Percentiles rank a stretch among this genome's conserved stretches.
phyloP scores from a whole-genome alignment of 495 filamentous ascomycete genomes.

The Penicillium antarcticum region DNA sequence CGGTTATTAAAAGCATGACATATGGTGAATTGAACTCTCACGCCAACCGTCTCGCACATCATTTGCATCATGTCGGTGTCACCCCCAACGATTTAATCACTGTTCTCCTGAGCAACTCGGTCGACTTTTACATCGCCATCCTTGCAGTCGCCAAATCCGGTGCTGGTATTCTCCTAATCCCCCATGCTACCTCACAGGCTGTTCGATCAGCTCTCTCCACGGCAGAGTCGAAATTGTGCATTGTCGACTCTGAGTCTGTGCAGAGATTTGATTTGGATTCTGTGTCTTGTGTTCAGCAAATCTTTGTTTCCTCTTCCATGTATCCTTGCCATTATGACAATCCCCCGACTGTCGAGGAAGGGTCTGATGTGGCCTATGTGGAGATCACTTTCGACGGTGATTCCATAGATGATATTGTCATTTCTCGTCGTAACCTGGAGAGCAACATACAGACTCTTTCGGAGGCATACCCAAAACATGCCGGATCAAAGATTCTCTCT shows the following conservation, averaged over 20 bases:
- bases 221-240: slow-evolving; percentile 44
- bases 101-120: slow-evolving; percentile 68
- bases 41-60: slow-evolving; percentile 62
- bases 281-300: slow-evolving; percentile 16
- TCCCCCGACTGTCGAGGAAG: slow-evolving; percentile 16
- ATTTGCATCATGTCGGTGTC: slow-evolving; percentile 46
- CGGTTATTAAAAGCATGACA: slow-evolving; percentile 42
- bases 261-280: background rate
- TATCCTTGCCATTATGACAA: slow-evolving; percentile 26
- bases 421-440: slow-evolving; percentile 65
- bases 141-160: slow-evolving; percentile 70
- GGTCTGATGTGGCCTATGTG: slow-evolving; percentile 42
- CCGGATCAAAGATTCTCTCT: slow-evolving; percentile 58
- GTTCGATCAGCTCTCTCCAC: slow-evolving; percentile 52
- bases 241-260: slow-evolving; percentile 32
- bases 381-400: slow-evolving; percentile 64
- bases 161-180: slow-evolving; percentile 67
- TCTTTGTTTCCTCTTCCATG: slow-evolving; percentile 32
- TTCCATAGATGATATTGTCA: slow-evolving; percentile 64
- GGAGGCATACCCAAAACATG: slow-evolving; percentile 52
- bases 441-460: slow-evolving; percentile 62
- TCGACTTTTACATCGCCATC: slow-evolving; percentile 64
- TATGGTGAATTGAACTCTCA: slow-evolving; percentile 59
- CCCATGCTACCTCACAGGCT: slow-evolving; percentile 56
- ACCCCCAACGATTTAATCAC: slow-evolving; percentile 54